A percentile compares a stretch with the other conserved stretches of the same genome.
Evolutionary conservation across 2,329 filamentous ascomycete species (phyloP).

Genomic region (Trichoderma aggressivum): DNA sequence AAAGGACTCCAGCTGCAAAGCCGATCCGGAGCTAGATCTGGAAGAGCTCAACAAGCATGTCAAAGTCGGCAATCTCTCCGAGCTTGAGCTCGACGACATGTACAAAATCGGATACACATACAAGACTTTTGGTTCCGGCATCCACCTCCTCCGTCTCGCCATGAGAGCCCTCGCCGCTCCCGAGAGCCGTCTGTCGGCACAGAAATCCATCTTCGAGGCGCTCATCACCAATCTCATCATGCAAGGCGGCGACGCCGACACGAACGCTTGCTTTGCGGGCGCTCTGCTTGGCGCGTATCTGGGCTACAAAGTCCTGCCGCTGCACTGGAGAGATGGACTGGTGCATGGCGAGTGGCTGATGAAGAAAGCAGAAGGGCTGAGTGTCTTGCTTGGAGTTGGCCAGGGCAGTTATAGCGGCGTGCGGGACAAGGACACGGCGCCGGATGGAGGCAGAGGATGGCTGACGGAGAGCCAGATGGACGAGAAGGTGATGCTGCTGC

Average conservation of each 20-base stretch:
- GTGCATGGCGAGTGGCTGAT: slow-evolving; percentile 44
- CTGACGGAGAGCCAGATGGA: slow-evolving; percentile 38
- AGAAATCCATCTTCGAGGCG: slow-evolving; percentile 40
- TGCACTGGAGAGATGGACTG: slow-evolving; percentile 49
- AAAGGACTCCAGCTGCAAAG: slow-evolving; percentile 26
- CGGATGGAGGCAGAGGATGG: slow-evolving; percentile 41
- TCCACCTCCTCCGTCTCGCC: slow-evolving; percentile 42
- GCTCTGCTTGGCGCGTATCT: slow-evolving; percentile 47
- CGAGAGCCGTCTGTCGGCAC: slow-evolving; percentile 20
- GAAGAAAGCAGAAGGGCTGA: slow-evolving; percentile 41
- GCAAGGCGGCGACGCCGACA: slow-evolving; percentile 53
- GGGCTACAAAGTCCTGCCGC: slow-evolving; percentile 44
- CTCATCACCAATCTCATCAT: slow-evolving; percentile 48
- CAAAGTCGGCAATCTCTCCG: slow-evolving; percentile 35
- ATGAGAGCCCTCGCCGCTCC: slow-evolving; percentile 34
- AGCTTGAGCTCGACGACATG: slow-evolving; percentile 43
- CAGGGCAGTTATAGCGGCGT: slow-evolving; percentile 33
- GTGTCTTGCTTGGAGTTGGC: slow-evolving; percentile 36
- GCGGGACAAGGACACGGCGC: slow-evolving; percentile 39
- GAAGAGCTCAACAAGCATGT: slow-evolving; percentile 42
- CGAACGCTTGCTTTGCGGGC: slow-evolving; percentile 51
- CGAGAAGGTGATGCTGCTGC: slow-evolving; percentile 33
- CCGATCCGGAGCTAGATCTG: slow-evolving; percentile 36
- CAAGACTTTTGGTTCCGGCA: slow-evolving; percentile 48
- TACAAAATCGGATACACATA: slow-evolving; percentile 52